A percentile compares a stretch with the other conserved stretches of the same genome.
Conservation (phyloP, 2,329 filamentous ascomycete species). For the Venturia effusa region DNA sequence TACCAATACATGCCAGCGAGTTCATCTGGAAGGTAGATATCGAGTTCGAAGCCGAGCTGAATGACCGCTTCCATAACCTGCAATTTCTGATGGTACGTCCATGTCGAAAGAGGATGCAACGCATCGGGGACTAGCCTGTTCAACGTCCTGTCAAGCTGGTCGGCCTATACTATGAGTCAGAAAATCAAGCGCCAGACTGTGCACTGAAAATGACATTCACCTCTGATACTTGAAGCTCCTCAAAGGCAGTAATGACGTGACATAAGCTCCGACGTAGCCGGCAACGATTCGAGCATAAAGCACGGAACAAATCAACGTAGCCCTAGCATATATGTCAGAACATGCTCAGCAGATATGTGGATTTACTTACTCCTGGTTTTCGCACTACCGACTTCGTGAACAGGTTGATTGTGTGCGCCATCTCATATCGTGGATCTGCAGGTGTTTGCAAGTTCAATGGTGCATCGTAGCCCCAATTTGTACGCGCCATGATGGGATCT, state of each 20-base stretch:
- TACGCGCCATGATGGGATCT: constrained; percentile 58
- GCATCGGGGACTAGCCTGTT: constrained; percentile 42
- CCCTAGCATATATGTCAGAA: constrained; percentile 40
- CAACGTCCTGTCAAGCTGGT: constrained; percentile 62
- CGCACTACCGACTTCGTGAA: constrained; percentile 38
- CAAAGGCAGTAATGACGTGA: constrained; percentile 74
- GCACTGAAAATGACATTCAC: not conserved
- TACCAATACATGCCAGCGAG: constrained; percentile 77
- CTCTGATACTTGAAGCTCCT: constrained; percentile 69
- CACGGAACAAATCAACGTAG: constrained; percentile 74
- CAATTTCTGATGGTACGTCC: constrained; percentile 87
- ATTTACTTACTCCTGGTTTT: not conserved
- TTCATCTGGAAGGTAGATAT: constrained; percentile 80
- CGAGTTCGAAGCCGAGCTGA: constrained; percentile 87
- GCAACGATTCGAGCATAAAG: constrained; percentile 81
- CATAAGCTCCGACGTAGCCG: constrained; percentile 81
- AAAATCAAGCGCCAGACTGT: not conserved
- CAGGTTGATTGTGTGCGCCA: constrained; percentile 62
- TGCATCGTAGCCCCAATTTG: constrained; percentile 64
- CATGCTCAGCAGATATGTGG: not conserved
- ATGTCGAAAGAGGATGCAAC: constrained; percentile 47
- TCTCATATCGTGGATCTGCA: constrained; percentile 61
- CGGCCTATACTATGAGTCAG: constrained; percentile 30
- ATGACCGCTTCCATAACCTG: constrained; percentile 76
- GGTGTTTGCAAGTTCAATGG: constrained; percentile 35